phyloP scores from a whole-genome alignment of 371 early-diverging fungal species.

The Lichtheimia ramosa region DNA sequence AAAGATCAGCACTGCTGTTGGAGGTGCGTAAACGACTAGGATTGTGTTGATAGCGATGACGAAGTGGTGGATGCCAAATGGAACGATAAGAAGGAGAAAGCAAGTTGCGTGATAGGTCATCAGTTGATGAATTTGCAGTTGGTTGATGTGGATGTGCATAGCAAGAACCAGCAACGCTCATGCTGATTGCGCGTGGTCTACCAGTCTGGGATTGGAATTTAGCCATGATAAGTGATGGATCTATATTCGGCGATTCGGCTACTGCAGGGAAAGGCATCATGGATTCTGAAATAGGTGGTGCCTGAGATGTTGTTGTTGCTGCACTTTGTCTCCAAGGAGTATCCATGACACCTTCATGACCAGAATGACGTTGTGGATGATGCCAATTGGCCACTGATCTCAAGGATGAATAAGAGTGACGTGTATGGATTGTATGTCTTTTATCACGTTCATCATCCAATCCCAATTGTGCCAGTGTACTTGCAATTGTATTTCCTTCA shows the following conservation, averaged over 20 bases:
- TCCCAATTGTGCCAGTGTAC: slow-evolving; percentile 71
- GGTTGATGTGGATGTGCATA: not conserved
- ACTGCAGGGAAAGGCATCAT: slow-evolving; percentile 6
- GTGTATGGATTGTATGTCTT: slow-evolving; percentile 17
- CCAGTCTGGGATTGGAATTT: slow-evolving; percentile 21
- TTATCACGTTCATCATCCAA: slow-evolving; percentile 54
- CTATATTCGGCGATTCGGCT: slow-evolving; percentile 5
- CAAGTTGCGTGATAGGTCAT: not conserved
- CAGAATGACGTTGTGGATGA: slow-evolving; percentile 10
- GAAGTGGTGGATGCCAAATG: slow-evolving; percentile 16
- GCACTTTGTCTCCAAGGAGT: slow-evolving; percentile 3
- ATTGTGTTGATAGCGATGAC: slow-evolving; percentile 7
- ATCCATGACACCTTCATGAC: no score
- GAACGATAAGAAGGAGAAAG: slow-evolving; percentile 48
- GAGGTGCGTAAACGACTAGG: slow-evolving; percentile 25
- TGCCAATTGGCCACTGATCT: slow-evolving; percentile 19
- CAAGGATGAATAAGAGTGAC: slow-evolving; percentile 32
- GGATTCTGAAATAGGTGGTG: slow-evolving; percentile 1
- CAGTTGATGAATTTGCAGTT: no score
- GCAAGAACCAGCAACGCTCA: slow-evolving; percentile 18
- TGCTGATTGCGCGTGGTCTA: slow-evolving; percentile 26
- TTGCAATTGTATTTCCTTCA: slow-evolving; percentile 54
- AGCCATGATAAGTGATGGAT: slow-evolving; percentile 20
- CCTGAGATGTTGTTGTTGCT: slow-evolving; percentile 21
- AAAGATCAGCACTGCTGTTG: slow-evolving; percentile 41